phyloP scores from a whole-genome alignment of 495 filamentous ascomycete species.

The Penicillium tannophilum region DNA sequence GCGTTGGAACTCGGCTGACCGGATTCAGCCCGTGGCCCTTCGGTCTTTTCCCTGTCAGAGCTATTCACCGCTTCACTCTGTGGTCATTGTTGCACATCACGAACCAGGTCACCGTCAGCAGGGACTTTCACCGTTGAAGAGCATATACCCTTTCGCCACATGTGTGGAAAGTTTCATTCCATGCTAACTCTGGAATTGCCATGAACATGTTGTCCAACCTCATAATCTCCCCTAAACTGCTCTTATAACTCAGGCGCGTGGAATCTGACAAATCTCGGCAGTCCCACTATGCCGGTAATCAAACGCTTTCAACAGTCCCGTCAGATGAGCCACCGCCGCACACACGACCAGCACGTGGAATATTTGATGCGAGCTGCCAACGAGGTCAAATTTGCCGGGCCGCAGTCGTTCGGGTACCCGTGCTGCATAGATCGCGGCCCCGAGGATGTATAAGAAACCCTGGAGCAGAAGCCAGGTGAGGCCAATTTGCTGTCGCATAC shows the following conservation, averaged over 20 bases:
- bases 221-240: conserved; percentile 11
- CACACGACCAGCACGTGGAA: conserved; percentile 67
- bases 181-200: conserved; percentile 27
- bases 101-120: conserved; percentile 30
- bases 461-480: conserved; percentile 80
- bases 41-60: conserved; percentile 2
- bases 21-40: conserved; percentile 7
- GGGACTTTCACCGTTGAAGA: conserved; percentile 12
- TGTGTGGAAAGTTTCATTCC: conserved; percentile 25
- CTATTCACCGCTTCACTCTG: conserved; percentile 22
- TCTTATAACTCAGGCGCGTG: conserved; percentile 28
- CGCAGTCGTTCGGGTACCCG: conserved; percentile 52
- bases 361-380: conserved; percentile 64
- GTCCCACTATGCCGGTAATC: conserved; percentile 54
- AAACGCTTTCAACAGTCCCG: conserved; percentile 59
- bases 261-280: conserved; percentile 42
- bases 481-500: conserved; percentile 71
- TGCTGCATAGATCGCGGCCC: conserved; percentile 80
- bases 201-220: conserved; percentile 35
- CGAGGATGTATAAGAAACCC: conserved; percentile 81
- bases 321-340: conserved; percentile 59
- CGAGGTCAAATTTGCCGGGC: conserved; percentile 61
- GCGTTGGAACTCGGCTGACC: conserved; percentile 26
- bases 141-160: conserved; percentile 15
- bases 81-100: conserved; percentile 32